Percentiles rank a stretch among this genome's conserved stretches.
Conservation (phyloP, 306 rosid genomes). For the Vicia sativa region DNA sequence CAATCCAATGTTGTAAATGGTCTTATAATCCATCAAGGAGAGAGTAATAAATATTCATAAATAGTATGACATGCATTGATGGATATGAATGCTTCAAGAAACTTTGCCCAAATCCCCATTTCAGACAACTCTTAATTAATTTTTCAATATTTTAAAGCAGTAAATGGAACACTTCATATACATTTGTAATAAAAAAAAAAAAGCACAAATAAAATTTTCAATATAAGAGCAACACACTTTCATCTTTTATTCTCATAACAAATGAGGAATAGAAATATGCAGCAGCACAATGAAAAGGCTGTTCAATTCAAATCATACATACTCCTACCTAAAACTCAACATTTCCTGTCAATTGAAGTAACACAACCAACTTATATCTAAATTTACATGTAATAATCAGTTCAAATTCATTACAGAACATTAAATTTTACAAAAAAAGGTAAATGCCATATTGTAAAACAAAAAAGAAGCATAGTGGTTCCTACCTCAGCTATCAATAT, state of each 20-base stretch:
- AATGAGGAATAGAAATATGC: constrained; percentile 27
- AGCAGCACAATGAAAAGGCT: constrained; percentile 41
- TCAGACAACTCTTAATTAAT: neutral
- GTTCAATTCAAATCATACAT: constrained; percentile 52
- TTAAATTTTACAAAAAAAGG: constrained; percentile 42
- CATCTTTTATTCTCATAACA: constrained; percentile 38
- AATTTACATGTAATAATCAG: constrained; percentile 72
- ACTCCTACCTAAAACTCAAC: constrained; percentile 48
- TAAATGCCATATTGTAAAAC: constrained; percentile 46
- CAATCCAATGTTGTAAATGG: too few species aligned
- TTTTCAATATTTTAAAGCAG: constrained; percentile 12
- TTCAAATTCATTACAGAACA: constrained; percentile 68
- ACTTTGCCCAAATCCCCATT: neutral
- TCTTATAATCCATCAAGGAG: too few species aligned
- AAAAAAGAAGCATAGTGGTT: constrained; percentile 47
- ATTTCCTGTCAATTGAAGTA: constrained; percentile 46
- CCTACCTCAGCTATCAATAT: constrained; percentile 78
- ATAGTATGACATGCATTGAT: neutral
- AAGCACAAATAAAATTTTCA: constrained; percentile 20
- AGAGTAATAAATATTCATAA: neutral
- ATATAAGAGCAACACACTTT: constrained; percentile 19
- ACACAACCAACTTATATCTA: constrained; percentile 57
- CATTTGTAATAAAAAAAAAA: constrained; percentile 12
- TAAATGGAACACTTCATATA: constrained; percentile 9
- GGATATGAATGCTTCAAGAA: constrained; percentile 6